phyloP scores from a whole-genome alignment of 805 yeast species.

The Isabelozyma heimii region DNA sequence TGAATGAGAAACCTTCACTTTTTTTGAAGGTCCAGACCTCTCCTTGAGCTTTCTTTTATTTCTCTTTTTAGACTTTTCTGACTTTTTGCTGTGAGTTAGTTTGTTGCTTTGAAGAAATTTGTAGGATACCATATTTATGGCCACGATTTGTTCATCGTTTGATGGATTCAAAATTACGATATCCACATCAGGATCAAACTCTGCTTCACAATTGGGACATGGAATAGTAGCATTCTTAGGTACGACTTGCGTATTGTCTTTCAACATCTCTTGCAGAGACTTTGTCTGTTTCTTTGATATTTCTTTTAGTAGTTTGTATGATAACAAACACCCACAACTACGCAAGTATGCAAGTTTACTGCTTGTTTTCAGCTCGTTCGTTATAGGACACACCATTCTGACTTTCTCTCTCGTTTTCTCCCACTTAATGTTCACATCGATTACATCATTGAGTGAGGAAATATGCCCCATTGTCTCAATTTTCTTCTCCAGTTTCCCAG shows the following conservation, averaged over 20 bases:
- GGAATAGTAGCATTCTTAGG: not conserved
- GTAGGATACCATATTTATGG: constrained; percentile 12
- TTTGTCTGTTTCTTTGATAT: constrained; percentile 5
- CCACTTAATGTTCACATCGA: constrained; percentile 22
- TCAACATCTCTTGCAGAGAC: not conserved
- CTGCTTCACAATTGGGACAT: constrained; percentile 32
- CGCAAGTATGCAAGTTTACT: constrained; percentile 27
- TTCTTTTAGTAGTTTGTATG: constrained; percentile 19
- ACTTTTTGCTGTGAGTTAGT: constrained; percentile 24
- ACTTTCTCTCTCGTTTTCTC: not conserved
- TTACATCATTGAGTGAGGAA: constrained; percentile 20
- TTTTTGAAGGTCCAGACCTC: not conserved
- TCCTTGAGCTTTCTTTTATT: not conserved
- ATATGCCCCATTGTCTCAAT: constrained; percentile 16
- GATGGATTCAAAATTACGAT: constrained; percentile 31
- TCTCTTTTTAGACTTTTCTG: constrained; percentile 8
- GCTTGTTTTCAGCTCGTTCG: constrained; percentile 14
- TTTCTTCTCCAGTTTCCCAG: constrained; percentile 17
- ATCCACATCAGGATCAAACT: constrained; percentile 22
- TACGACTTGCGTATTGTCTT: not conserved
- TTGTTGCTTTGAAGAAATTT: constrained; percentile 7
- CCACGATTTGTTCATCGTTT: constrained; percentile 4
- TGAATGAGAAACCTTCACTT: not conserved
- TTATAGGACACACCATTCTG: constrained; percentile 32
- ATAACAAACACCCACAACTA: constrained; percentile 38